These are phyloP conservation scores for Candida tallmaniae DNA, from an alignment of 805 yeast genomes.

Conservation along the genomic window DNA sequence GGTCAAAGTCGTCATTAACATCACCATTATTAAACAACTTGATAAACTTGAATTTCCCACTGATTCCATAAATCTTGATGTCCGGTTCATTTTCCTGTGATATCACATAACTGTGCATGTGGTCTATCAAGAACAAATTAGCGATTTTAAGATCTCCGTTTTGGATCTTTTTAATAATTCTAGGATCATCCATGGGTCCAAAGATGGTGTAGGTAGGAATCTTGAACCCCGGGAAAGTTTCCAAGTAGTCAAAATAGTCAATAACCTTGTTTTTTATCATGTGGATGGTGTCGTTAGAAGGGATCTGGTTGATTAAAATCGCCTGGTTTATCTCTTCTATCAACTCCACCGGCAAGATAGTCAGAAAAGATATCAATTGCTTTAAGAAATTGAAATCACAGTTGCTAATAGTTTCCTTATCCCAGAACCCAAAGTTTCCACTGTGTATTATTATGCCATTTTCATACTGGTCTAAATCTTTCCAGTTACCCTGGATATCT, in stretches of 20 bases:
- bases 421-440: constrained; percentile 79
- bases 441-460: constrained; percentile 52
- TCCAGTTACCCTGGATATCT: constrained; percentile 27
- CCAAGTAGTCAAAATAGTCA: constrained; percentile 8
- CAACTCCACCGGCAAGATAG: constrained; percentile 46
- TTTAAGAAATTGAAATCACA: constrained; percentile 53
- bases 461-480: constrained; percentile 7
- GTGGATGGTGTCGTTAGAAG: constrained; percentile 9
- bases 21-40: constrained; percentile 42
- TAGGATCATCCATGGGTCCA: constrained; percentile 72
- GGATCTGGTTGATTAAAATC: constrained; percentile 26
- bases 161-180: constrained; percentile 59
- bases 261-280: constrained; percentile 7
- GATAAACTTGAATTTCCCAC: constrained; percentile 66
- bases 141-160: constrained; percentile 48
- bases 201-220: constrained; percentile 75
- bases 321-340: constrained; percentile 50
- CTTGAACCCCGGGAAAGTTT: constrained; percentile 25
- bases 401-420: constrained; percentile 47
- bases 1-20: constrained; percentile 2
- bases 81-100: constrained; percentile 33
- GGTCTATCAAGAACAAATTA: constrained; percentile 62
- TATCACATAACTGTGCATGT: constrained; percentile 42
- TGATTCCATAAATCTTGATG: constrained; percentile 61
- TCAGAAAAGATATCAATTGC: constrained; percentile 64